Conservation (phyloP, 495 filamentous ascomycete species). For the Neurospora sp. region DNA sequence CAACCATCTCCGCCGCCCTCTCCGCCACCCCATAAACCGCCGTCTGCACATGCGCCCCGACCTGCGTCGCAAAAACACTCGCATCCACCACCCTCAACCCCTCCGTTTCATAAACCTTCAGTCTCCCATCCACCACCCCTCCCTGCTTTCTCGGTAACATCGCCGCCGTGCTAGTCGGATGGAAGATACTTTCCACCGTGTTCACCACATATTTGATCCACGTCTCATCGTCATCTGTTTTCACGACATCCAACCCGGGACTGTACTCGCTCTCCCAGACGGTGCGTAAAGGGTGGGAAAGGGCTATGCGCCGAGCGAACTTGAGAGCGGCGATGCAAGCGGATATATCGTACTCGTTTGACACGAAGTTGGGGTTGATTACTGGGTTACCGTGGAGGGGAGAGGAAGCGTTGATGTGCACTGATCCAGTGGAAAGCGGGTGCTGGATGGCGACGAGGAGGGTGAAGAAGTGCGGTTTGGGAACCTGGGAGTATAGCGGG, state of each 20-base stretch:
- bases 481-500: constrained; percentile 22
- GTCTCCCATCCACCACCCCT: constrained; percentile 39
- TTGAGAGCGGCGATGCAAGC: constrained; percentile 10
- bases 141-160: constrained; percentile 34
- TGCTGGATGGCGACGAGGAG: constrained; percentile 30
- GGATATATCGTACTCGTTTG: constrained; percentile 18
- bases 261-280: constrained; percentile 20
- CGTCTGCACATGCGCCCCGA: constrained; percentile 25
- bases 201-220: constrained; percentile 14
- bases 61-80: constrained; percentile 21
- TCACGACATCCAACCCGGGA: constrained; percentile 10
- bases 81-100: constrained; percentile 27
- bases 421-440: constrained; percentile 42
- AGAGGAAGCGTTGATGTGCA: constrained; percentile 35
- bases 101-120: constrained; percentile 34
- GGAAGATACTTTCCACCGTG: constrained; percentile 13
- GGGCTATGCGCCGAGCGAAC: constrained; percentile 12
- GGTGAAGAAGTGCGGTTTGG: constrained; percentile 13
- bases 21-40: constrained; percentile 30
- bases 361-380: constrained; percentile 16
- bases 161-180: constrained; percentile 34
- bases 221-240: constrained; percentile 9
- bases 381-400: constrained; percentile 3
- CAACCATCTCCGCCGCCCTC: constrained; percentile 35
- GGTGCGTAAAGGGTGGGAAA: constrained; percentile 8